These are phyloP conservation scores for Paragyromitra xinjiangensis DNA, from an alignment of 495 filamentous ascomycete genomes.

Conservation along the genomic window DNA sequence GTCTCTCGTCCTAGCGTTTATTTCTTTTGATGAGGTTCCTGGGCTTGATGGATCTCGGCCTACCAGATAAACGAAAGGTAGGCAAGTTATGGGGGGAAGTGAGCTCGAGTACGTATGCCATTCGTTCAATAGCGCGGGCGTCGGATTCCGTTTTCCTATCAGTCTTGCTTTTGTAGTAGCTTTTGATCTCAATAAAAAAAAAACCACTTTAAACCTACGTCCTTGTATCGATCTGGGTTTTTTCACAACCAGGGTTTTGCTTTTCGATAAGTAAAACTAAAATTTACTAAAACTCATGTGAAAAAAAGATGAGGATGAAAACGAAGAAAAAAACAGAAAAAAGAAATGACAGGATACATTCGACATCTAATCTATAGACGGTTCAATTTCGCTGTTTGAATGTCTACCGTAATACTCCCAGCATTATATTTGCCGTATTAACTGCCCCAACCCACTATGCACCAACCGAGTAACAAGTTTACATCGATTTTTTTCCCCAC, in stretches of 20 bases:
- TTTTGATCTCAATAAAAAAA: constrained; percentile 6
- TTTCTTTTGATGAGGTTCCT: background rate
- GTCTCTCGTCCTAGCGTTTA: background rate
- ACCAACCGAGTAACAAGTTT: constrained; percentile 6
- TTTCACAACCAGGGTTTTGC: constrained; percentile 8
- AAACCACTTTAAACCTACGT: constrained; percentile 13
- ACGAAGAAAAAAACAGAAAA: background rate
- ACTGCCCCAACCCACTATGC: constrained; percentile 19
- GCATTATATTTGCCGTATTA: constrained; percentile 36
- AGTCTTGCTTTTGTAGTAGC: background rate
- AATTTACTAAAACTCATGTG: constrained; percentile 13
- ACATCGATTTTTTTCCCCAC: background rate
- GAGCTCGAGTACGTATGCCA: background rate
- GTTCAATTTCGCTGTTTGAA: constrained; percentile 7
- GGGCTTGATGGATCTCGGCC: background rate
- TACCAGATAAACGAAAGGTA: constrained; percentile 14
- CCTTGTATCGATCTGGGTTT: background rate
- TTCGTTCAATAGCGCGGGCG: background rate
- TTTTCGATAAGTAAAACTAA: constrained; percentile 16
- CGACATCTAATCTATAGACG: constrained; percentile 41
- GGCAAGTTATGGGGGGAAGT: background rate
- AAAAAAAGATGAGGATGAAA: background rate
- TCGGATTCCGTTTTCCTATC: background rate
- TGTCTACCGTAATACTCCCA: constrained; percentile 6
- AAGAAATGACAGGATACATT: constrained; percentile 18